A percentile compares a stretch with the other conserved stretches of the same genome.
phyloP scores from a whole-genome alignment of 1,284 basidiomycete genomes.

The Trichosporon asahii region DNA sequence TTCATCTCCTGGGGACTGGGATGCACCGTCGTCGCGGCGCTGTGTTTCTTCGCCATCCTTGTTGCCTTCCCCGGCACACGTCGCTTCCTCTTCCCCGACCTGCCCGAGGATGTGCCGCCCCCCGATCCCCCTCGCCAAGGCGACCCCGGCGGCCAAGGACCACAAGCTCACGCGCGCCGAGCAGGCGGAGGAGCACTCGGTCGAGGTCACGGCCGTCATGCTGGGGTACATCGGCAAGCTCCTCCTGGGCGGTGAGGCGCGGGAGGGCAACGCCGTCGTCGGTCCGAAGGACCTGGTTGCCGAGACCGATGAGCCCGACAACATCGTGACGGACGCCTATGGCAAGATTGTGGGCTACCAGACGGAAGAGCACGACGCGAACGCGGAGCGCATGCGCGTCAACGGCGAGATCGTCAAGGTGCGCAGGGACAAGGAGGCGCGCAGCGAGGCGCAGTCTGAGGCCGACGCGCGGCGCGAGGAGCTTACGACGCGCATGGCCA shows the following conservation, averaged over 20 bases:
- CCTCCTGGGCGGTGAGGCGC: conserved; percentile 36
- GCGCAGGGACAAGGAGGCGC: conserved; percentile 31
- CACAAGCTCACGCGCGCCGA: conserved; percentile 49
- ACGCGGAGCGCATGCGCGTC: conserved; percentile 28
- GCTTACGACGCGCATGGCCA: conserved; percentile 49
- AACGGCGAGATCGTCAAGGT: conserved; percentile 36
- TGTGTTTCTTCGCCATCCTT: conserved; percentile 52
- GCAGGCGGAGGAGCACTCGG: conserved; percentile 53
- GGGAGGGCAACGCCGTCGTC: conserved; percentile 42
- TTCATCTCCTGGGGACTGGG: conserved; percentile 55
- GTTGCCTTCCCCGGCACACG: conserved; percentile 55
- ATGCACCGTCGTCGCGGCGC: conserved; percentile 50
- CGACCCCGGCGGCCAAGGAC: background rate
- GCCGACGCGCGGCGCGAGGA: conserved; percentile 53
- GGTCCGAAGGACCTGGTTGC: conserved; percentile 11
- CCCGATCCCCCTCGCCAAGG: background rate
- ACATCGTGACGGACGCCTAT: conserved; percentile 15
- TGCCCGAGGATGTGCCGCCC: conserved; percentile 48
- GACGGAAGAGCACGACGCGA: background rate
- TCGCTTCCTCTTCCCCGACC: conserved; percentile 56
- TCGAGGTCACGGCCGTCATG: conserved; percentile 49
- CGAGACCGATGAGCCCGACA: conserved; percentile 11
- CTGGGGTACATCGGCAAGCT: conserved; percentile 48
- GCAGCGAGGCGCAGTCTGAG: conserved; percentile 45
- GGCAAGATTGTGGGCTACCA: conserved; percentile 11